These are phyloP conservation scores for Termitomyces sp. DNA, from an alignment of 768 basidiomycete species.

Conservation along the genomic window DNA sequence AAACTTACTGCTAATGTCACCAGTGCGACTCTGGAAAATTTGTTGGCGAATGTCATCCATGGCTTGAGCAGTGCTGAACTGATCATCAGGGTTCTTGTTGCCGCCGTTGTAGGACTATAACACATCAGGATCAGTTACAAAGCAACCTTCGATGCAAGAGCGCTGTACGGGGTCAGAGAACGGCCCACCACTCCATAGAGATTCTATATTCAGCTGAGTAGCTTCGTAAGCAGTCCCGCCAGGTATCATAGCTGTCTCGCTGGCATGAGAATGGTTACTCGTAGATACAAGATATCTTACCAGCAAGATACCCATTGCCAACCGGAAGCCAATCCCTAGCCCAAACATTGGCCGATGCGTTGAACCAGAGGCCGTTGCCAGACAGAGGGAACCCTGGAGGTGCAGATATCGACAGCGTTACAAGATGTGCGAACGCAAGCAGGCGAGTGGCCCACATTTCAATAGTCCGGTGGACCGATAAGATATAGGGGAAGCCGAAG, in stretches of 20 bases:
- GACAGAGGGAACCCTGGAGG: slow-evolving; percentile 54
- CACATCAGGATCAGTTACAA: neutral
- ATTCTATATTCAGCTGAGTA: slow-evolving; percentile 70
- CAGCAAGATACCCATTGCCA: slow-evolving; percentile 70
- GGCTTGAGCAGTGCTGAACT: slow-evolving; percentile 33
- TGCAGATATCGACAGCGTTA: slow-evolving; percentile 16
- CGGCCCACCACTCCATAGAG: slow-evolving; percentile 72
- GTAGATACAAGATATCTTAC: slow-evolving; percentile 22
- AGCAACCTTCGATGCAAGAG: neutral
- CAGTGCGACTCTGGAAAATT: slow-evolving; percentile 54
- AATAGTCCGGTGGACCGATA: slow-evolving; percentile 7
- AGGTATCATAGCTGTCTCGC: slow-evolving; percentile 50
- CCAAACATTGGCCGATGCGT: slow-evolving; percentile 48
- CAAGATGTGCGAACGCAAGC: slow-evolving; percentile 18
- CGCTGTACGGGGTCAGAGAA: slow-evolving; percentile 54
- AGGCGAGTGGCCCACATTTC: slow-evolving; percentile 20
- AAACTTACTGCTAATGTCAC: slow-evolving; percentile 50
- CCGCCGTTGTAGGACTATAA: slow-evolving; percentile 64
- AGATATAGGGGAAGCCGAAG: slow-evolving; percentile 9
- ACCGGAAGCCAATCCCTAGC: slow-evolving; percentile 57
- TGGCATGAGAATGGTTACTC: neutral
- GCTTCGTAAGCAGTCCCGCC: slow-evolving; percentile 57
- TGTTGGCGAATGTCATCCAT: slow-evolving; percentile 49
- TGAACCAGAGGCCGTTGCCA: slow-evolving; percentile 78
- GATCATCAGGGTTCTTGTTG: slow-evolving; percentile 47